A percentile compares a stretch with the other conserved stretches of the same genome.
phyloP scores from a whole-genome alignment of 1,139 yeast species.

The Suhomyces bolitotheri region DNA sequence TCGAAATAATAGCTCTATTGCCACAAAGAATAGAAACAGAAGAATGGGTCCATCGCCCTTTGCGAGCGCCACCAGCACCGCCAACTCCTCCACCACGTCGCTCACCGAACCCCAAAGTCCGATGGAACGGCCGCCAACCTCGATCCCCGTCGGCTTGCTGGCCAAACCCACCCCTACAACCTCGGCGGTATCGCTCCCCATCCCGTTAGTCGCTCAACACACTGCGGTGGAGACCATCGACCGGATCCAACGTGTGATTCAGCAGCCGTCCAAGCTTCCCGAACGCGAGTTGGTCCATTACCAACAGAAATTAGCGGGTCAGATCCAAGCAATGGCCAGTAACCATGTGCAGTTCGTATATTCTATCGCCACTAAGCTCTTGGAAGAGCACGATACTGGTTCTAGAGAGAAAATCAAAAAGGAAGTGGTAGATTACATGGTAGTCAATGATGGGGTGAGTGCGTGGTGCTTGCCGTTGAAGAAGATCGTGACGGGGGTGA shows the following conservation, averaged over 20 bases:
- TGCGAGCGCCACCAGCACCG: background rate
- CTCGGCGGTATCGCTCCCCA: background rate
- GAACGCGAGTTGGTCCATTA: conserved; percentile 39
- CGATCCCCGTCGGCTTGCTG: background rate
- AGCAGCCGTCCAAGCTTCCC: conserved; percentile 27
- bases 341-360: conserved; percentile 22
- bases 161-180: background rate
- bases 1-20: conserved; percentile 9
- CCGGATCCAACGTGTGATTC: conserved; percentile 1
- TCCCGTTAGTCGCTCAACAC: background rate
- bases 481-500: conserved; percentile 41
- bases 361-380: conserved; percentile 5
- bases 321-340: conserved; percentile 23
- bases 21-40: conserved; percentile 1
- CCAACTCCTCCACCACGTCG: background rate
- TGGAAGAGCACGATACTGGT: conserved; percentile 15
- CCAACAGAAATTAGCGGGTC: conserved; percentile 28
- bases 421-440: conserved; percentile 46
- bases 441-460: conserved; percentile 52
- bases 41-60: conserved; percentile 1
- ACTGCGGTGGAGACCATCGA: conserved; percentile 2
- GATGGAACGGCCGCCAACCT: background rate
- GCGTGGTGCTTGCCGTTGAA: conserved; percentile 59
- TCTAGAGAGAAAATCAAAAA: conserved; percentile 5
- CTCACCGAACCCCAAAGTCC: background rate